Evolutionary conservation across 169 alveolate genomes (phyloP), one percentile per base, ranked within the genome.

Genomic region (Perkinsus olseni): DNA sequence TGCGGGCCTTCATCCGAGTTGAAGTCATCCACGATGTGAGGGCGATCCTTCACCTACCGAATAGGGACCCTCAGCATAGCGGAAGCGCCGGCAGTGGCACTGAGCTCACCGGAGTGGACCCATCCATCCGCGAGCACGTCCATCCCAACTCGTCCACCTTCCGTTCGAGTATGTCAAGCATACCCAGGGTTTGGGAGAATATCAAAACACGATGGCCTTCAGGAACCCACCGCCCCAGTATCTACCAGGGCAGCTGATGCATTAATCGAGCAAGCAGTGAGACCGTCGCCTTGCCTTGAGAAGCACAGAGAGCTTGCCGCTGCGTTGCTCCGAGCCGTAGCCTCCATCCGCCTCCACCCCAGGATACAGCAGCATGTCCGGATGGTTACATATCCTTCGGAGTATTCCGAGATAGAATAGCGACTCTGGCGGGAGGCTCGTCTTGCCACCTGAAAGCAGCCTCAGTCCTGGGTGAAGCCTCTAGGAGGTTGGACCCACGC

Each of bases 321-420:
- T 62, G 34, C 82, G 82, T 21, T 62, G 37, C 31, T 62, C 82
- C 10, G 82, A 62, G 82, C 82, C 82, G 17, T 62, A 62, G 31
- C 82, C 82, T 24, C 82, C 82, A 21, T 62, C 82, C 1, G 82
- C 82, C 31, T 62, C 36, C 82, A 62, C 82, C 13, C 82, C 82
- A 62, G 82, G 82, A 34, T 92, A 50, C 74, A 95, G 93, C 20
- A 96, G 94, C 74, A 96, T 91, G 91, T 96, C 97, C 6, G 97
- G 97, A 91, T 96, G 97, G 94, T 96, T 96, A 94, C 97, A 95
- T 38, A 92, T 92, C 94, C 95, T 96, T 13, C 97, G 92, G 40
- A 96, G 93, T 24, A 96, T 94, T 36, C 94, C 45, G 34, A 95
- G 93, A 74, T 92, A 91, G 51, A 93, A 93, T 24, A 62, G 82